Evolutionary conservation across 148 eudicot species (phyloP), one percentile per base, ranked within the genome.

Genomic region (Salicornia ramosissima): DNA sequence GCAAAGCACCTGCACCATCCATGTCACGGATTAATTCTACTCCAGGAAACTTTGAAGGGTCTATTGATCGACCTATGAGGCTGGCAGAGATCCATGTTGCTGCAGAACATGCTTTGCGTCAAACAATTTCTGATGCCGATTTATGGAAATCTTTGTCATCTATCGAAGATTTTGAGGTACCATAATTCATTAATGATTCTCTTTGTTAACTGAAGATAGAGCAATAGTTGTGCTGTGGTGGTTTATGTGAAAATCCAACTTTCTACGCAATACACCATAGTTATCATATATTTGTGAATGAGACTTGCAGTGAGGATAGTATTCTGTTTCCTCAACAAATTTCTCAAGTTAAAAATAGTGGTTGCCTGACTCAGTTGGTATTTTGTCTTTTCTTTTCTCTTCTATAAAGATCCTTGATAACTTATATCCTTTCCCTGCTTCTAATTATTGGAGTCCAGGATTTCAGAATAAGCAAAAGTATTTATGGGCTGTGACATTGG

Each of bases 1-100:
- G 87, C 62, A 86, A 82, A 78, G 71, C 61, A 45, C 78, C 70
- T 65, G 70, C 85, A 51, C 26, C 80, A 72, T 77, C 88, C 61
- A 86, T 93, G 85, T 78, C 88, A 45, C 86, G 98, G 71, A 88
- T 86, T 52, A 79, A 86, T 74, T 93, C 96, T 71, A 81, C 90
- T 40, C 98, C 96, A 13, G 96, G 92, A 79, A 82, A 80, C 79
- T 88, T 86, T 71, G 95, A 90, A 63, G 86, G 87, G 56, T 82
- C 95, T 72, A 70, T 81, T 76, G 84, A 77, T 78, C 88, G 94
- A 45, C 98, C 98, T 34, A 90, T 88, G 98, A 86, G 90, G 60
- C 95, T 93, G 73, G 88, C 98, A 56, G 98, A 93, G 74, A 86
- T 93, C 52, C 85, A 74, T 75, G 98, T 93, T 79, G 95, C 95